Evolutionary conservation across 768 basidiomycete species (phyloP).

Genomic region (Boletus bicolor): DNA sequence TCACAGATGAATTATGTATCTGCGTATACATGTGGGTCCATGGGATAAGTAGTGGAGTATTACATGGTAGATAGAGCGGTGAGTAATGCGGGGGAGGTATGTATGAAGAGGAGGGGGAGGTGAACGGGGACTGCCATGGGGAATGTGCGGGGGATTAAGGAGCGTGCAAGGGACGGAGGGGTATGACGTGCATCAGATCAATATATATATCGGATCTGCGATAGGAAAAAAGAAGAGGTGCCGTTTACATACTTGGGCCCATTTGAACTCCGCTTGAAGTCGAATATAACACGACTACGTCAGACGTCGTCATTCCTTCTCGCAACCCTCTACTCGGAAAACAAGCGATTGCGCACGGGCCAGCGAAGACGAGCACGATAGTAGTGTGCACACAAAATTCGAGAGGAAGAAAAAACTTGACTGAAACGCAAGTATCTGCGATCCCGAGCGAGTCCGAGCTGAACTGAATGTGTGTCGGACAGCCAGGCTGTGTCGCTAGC

Average conservation of each 20-base stretch:
- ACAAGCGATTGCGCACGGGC: conserved; percentile 31
- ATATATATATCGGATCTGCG: conserved; percentile 30
- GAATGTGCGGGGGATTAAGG: conserved; percentile 18
- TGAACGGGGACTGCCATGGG: background rate
- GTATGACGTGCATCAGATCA: conserved; percentile 36
- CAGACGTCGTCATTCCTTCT: conserved; percentile 41
- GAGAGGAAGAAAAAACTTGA: background rate
- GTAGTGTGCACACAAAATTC: background rate
- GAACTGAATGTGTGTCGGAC: conserved; percentile 15
- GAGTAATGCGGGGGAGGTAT: too few species aligned
- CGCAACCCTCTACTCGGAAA: conserved; percentile 31
- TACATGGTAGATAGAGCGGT: background rate
- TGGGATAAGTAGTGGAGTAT: background rate
- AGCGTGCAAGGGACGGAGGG: conserved; percentile 10
- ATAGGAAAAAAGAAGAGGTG: conserved; percentile 23
- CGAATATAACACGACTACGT: conserved; percentile 43
- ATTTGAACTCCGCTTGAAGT: conserved; percentile 43
- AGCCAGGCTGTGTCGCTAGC: conserved; percentile 21
- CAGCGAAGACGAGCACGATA: conserved; percentile 19
- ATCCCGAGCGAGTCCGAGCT: conserved; percentile 17
- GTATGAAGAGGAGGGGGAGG: background rate
- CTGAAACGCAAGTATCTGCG: conserved; percentile 25
- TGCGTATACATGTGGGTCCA: background rate
- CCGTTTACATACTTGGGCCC: background rate
- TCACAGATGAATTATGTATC: background rate